Evolutionary conservation across 2,329 filamentous ascomycete genomes (phyloP).

Genomic region (Fusarium udum): DNA sequence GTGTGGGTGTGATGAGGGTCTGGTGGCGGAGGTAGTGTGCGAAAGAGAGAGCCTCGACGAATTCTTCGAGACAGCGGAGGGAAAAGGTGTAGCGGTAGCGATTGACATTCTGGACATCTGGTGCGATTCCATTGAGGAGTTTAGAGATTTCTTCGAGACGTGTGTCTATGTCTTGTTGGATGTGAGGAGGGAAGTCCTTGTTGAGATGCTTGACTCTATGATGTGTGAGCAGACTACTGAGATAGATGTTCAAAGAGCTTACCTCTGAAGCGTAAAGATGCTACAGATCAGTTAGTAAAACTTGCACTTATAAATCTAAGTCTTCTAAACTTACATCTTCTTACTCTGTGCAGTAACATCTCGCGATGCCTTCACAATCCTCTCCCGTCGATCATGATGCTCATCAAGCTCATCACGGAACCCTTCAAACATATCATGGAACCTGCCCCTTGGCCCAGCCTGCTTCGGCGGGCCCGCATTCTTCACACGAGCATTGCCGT

Average conservation of each 20-base stretch:
- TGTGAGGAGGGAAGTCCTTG: conserved; percentile 71
- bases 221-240: conserved; percentile 22
- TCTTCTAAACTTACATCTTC: conserved; percentile 76
- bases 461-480: conserved; percentile 40
- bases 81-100: conserved; percentile 82
- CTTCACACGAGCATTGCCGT: conserved; percentile 59
- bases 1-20: conserved; percentile 73
- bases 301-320: neutral
- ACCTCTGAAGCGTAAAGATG: conserved; percentile 55
- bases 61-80: conserved; percentile 90
- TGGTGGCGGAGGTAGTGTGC: conserved; percentile 86
- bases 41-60: conserved; percentile 91
- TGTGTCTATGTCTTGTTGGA: conserved; percentile 74
- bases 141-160: conserved; percentile 76
- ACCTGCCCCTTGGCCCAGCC: conserved; percentile 52
- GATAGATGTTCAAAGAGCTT: conserved; percentile 5
- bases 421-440: conserved; percentile 80
- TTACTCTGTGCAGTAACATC: conserved; percentile 96
- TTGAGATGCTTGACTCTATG: conserved; percentile 71
- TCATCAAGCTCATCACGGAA: conserved; percentile 92
- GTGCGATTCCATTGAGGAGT: conserved; percentile 73
- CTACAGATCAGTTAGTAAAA: conserved; percentile 35
- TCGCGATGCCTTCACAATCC: conserved; percentile 87
- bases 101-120: conserved; percentile 82
- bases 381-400: conserved; percentile 91